Evolutionary conservation across 768 basidiomycete genomes (phyloP).

Genomic region (Exsudoporus frostii): DNA sequence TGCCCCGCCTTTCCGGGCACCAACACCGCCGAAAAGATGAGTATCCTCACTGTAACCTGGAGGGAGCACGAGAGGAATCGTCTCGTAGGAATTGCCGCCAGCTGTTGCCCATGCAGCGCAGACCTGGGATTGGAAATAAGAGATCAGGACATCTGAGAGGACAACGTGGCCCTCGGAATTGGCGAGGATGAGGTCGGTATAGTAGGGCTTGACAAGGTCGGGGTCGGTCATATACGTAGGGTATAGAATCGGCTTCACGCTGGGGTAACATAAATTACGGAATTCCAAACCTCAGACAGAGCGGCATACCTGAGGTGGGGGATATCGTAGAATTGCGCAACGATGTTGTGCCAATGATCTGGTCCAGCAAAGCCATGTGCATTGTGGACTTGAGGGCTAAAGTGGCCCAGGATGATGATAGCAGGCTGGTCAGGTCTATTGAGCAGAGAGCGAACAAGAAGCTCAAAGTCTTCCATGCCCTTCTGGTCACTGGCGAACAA

Average conservation of each 20-base stretch:
- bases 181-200: conserved; percentile 79
- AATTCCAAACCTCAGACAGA: not conserved
- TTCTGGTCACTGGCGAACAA: conserved; percentile 51
- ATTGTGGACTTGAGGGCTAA: conserved; percentile 79
- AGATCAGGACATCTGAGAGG: conserved; percentile 85
- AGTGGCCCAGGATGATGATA: conserved; percentile 92
- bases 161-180: conserved; percentile 78
- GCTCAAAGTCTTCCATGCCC: conserved; percentile 83
- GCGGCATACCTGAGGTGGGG: conserved; percentile 71
- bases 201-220: conserved; percentile 64
- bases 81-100: conserved; percentile 63
- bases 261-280: conserved; percentile 25
- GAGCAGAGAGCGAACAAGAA: conserved; percentile 88
- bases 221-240: conserved; percentile 78
- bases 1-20: conserved; percentile 69
- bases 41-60: conserved; percentile 40
- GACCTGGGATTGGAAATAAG: conserved; percentile 88
- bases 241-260: conserved; percentile 79
- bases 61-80: conserved; percentile 42
- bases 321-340: conserved; percentile 96
- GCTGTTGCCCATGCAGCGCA: conserved; percentile 82
- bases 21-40: conserved; percentile 81
- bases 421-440: conserved; percentile 89
- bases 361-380: conserved; percentile 84
- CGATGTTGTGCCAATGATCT: conserved; percentile 84